phyloP scores from a whole-genome alignment of 176 grass and related monocot species.

The Lolium perenne region DNA sequence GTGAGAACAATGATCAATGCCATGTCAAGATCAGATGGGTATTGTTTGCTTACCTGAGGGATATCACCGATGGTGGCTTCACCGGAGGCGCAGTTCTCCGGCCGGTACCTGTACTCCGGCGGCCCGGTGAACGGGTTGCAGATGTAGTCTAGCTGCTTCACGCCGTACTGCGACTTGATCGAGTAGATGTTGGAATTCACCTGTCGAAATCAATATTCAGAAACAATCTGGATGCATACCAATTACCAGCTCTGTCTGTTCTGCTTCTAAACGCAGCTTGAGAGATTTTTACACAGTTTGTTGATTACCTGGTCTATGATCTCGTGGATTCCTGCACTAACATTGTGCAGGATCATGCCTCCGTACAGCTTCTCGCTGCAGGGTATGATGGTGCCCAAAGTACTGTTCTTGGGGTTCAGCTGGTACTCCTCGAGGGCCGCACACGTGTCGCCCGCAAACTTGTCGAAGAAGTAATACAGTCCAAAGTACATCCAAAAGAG shows the following conservation, averaged over 20 bases:
- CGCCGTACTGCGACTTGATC: conserved; percentile 54
- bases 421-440: conserved; percentile 77
- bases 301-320: conserved; percentile 69
- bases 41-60: conserved; percentile 58
- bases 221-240: not conserved
- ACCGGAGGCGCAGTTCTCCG: conserved; percentile 76
- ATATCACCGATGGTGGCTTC: conserved; percentile 84
- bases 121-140: conserved; percentile 95
- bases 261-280: conserved; percentile 2
- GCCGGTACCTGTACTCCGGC: conserved; percentile 70
- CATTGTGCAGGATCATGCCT: conserved; percentile 56
- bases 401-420: conserved; percentile 79
- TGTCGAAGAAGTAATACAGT: conserved; percentile 84
- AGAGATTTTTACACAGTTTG: not conserved
- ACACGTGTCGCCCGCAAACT: conserved; percentile 84
- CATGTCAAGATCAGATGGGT: not conserved
- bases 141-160: conserved; percentile 74
- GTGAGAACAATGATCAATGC: not conserved
- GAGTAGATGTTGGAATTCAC: conserved; percentile 82
- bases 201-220: conserved; percentile 32
- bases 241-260: not conserved
- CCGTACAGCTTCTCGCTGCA: conserved; percentile 60
- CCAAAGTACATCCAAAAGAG: conserved; percentile 86
- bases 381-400: conserved; percentile 75
- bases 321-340: conserved; percentile 70